Evolutionary conservation across 129 eudicot genomes (phyloP), one percentile per base, ranked within the genome.

Genomic region (Centrapalus pauciflorus): DNA sequence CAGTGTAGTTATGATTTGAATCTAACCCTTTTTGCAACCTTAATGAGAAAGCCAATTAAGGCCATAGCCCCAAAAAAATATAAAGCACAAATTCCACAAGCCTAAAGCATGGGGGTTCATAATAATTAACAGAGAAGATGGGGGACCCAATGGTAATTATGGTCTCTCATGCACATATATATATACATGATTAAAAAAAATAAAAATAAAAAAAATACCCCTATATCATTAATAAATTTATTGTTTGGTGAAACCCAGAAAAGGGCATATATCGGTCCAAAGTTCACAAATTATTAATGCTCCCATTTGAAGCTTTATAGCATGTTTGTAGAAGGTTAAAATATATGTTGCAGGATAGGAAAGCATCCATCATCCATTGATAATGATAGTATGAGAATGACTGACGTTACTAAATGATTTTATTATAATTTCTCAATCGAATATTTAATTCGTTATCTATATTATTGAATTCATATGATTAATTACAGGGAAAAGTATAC

Each of bases 131-230:
- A 3, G 40, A 12, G 12, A 35, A 62, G 49, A 46, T 7, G 58
- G 48, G 62, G 77, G 77, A 5, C 71, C 70, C 55, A 20, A 63
- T 21, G 10, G 57, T 72, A 51, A 72, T 72, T 35, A 72, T 72
- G 77, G 16, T 63, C 17, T 40, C 64, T 68, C 55, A 25, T 20
- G 70, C 49, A 32, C 61, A 33, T 67, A 5, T 32, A 32, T 51
- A 32, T 64, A 14, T n/a, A n/a, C n/a, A n/a, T n/a, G n/a, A n/a
- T n/a, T n/a, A n/a, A n/a, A n/a, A n/a, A n/a, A n/a, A n/a, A n/a
- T n/a, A 64, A 38, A 21, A 24, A 26, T 7, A 21, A 40, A 14
- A 25, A 26, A 52, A 8, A 51, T 25, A 67, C 8, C 49, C 4
- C 21, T 3, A 14, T 1, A 48, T 34, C 7, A 2, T 5, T 7